Conservation (phyloP, 1,284 basidiomycete species). For the Polyporus tsugae region DNA sequence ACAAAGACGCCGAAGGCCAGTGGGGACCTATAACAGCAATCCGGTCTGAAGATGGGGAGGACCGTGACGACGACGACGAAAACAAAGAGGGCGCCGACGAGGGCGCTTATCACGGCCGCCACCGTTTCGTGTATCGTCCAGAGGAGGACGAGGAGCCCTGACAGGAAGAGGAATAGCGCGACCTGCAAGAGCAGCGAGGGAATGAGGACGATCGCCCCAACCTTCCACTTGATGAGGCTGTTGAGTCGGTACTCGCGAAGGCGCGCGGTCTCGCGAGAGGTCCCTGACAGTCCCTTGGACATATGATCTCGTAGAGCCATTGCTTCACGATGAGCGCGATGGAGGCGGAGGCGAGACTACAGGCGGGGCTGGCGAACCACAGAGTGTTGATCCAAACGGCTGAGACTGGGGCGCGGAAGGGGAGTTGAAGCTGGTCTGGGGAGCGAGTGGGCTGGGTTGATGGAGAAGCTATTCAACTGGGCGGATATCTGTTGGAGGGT, state of each 20-base stretch:
- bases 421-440: background rate
- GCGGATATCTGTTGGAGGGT: slow-evolving; percentile 12
- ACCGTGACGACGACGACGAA: slow-evolving; percentile 20
- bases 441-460: slow-evolving; percentile 23
- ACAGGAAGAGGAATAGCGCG: slow-evolving; percentile 32
- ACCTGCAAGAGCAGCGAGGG: slow-evolving; percentile 36
- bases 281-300: slow-evolving; percentile 8
- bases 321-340: slow-evolving; percentile 31
- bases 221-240: slow-evolving; percentile 33
- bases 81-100: slow-evolving; percentile 20
- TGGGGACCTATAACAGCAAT: slow-evolving; percentile 32
- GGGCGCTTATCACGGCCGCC: slow-evolving; percentile 17
- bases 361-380: slow-evolving; percentile 30
- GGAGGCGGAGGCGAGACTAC: slow-evolving; percentile 26
- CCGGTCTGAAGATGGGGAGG: slow-evolving; percentile 23
- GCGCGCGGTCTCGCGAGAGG: slow-evolving; percentile 13
- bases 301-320: slow-evolving; percentile 28
- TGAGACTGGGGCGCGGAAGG: slow-evolving; percentile 6
- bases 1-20: slow-evolving; percentile 28
- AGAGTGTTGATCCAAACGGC: slow-evolving; percentile 29
- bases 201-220: slow-evolving; percentile 30
- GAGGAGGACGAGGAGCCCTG: slow-evolving; percentile 32
- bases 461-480: slow-evolving; percentile 12
- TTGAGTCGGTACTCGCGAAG: slow-evolving; percentile 35
- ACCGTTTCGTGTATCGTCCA: slow-evolving; percentile 31